Conservation (phyloP, 1,284 basidiomycete genomes). For the Cryptococcus depauperatus region DNA sequence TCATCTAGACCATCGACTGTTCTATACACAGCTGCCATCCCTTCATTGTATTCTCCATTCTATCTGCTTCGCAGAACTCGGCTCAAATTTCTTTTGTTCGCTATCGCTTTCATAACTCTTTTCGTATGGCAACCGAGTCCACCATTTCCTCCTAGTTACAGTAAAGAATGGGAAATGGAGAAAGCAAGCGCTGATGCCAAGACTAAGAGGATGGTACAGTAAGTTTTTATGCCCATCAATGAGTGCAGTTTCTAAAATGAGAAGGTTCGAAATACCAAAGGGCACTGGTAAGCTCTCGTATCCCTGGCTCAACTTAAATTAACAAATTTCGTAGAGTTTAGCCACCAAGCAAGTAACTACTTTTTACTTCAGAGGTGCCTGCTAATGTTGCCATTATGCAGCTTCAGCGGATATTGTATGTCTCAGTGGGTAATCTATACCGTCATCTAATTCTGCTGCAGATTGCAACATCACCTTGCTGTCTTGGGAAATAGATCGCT, state of each 20-base stretch:
- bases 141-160: conserved; percentile 38
- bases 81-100: conserved; percentile 5
- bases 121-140: conserved; percentile 21
- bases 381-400: conserved; percentile 7
- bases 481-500: conserved; percentile 33
- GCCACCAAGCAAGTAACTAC: conserved; percentile 21
- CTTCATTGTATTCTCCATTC: too few relatives aligned
- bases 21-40: too few relatives aligned
- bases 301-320: too few relatives aligned
- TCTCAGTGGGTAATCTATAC: neutral
- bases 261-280: conserved; percentile 38
- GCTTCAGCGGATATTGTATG: conserved; percentile 25
- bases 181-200: conserved; percentile 19
- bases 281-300: conserved; percentile 22
- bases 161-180: conserved; percentile 23
- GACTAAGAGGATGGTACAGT: conserved; percentile 35
- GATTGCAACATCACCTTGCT: conserved; percentile 41
- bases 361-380: conserved; percentile 2
- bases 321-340: conserved; percentile 21
- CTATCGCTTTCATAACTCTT: conserved; percentile 9
- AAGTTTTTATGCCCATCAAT: conserved; percentile 19
- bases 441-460: conserved; percentile 9
- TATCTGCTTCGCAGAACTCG: conserved; percentile 7
- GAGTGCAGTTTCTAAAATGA: neutral
- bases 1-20: too few relatives aligned